Evolutionary conservation across 2,329 filamentous ascomycete genomes (phyloP).

Genomic region (Dendryphion nanum): DNA sequence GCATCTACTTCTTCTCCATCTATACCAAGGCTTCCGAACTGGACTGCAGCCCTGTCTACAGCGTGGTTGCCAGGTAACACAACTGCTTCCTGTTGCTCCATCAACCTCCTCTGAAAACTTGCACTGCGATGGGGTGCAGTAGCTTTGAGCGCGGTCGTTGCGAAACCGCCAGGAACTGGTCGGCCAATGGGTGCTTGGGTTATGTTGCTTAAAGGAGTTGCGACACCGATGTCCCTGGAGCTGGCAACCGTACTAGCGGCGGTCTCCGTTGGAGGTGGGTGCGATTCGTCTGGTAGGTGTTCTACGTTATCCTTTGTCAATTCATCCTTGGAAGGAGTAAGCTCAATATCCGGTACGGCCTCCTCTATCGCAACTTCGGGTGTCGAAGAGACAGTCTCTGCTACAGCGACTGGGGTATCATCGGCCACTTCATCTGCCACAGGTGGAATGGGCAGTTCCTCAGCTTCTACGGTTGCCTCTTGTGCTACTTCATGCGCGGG

Average conservation of each 20-base stretch:
- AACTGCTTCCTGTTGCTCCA: slow-evolving; percentile 96
- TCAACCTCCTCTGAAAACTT: slow-evolving; percentile 79
- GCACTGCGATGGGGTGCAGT: slow-evolving; percentile 65
- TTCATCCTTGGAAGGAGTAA: slow-evolving; percentile 74
- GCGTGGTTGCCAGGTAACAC: slow-evolving; percentile 98
- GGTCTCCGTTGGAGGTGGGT: slow-evolving; percentile 75
- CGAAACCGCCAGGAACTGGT: slow-evolving; percentile 69
- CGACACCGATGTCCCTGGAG: slow-evolving; percentile 66
- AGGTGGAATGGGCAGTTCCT: slow-evolving; percentile 41
- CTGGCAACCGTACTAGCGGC: slow-evolving; percentile 86
- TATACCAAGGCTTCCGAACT: slow-evolving; percentile 93
- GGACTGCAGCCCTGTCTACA: slow-evolving; percentile 86
- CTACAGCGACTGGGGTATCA: slow-evolving; percentile 25
- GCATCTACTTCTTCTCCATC: slow-evolving; percentile 67
- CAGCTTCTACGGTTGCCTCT: slow-evolving; percentile 38
- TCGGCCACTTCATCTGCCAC: slow-evolving; percentile 37
- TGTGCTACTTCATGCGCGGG: slow-evolving; percentile 40
- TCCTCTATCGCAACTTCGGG: slow-evolving; percentile 44
- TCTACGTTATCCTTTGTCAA: slow-evolving; percentile 92
- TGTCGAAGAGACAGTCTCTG: slow-evolving; percentile 26
- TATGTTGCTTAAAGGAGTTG: slow-evolving; percentile 58
- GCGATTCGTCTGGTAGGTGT: slow-evolving; percentile 78
- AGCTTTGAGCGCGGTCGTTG: slow-evolving; percentile 79
- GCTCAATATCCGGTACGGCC: slow-evolving; percentile 48
- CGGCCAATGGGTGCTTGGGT: slow-evolving; percentile 59